Evolutionary conservation across 2,329 filamentous ascomycete genomes (phyloP).

Genomic region (Sporothrix schenckii): DNA sequence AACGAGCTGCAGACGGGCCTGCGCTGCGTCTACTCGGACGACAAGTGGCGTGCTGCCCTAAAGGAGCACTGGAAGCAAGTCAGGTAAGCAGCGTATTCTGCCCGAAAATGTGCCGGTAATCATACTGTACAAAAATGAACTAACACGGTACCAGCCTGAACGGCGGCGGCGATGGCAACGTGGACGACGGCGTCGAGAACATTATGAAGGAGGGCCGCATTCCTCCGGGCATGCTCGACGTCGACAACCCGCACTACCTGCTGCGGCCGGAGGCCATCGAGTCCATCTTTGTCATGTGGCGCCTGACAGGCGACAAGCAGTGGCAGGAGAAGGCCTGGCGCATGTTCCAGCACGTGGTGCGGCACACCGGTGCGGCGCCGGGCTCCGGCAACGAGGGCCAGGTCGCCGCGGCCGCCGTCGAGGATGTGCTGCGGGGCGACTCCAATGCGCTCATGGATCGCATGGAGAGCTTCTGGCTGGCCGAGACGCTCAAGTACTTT

Average conservation of each 20-base stretch:
- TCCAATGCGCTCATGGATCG: constrained; percentile 54
- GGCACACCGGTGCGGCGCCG: constrained; percentile 59
- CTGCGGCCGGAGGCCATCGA: constrained; percentile 79
- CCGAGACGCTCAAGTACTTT: constrained; percentile 69
- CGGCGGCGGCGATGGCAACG: constrained; percentile 25
- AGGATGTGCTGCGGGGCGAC: constrained; percentile 60
- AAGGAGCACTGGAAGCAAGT: constrained; percentile 33
- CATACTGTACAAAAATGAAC: background rate
- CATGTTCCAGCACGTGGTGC: constrained; percentile 69
- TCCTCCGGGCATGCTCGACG: constrained; percentile 58
- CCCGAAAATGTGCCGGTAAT: background rate
- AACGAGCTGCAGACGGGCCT: constrained; percentile 36
- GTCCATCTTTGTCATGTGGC: constrained; percentile 76
- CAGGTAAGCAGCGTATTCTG: background rate
- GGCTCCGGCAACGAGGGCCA: constrained; percentile 24
- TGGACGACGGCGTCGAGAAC: constrained; percentile 42
- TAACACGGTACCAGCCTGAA: constrained; percentile 1
- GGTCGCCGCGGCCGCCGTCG: constrained; percentile 66
- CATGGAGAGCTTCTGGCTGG: constrained; percentile 78
- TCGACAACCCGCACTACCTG: constrained; percentile 63
- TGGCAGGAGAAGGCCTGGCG: constrained; percentile 72
- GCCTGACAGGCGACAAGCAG: constrained; percentile 66
- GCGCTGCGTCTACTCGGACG: constrained; percentile 38
- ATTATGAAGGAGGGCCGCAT: constrained; percentile 51
- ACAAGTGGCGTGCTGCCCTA: constrained; percentile 39